Conservation (phyloP, 805 yeast genomes). For the Brettanomyces bruxellensis region DNA sequence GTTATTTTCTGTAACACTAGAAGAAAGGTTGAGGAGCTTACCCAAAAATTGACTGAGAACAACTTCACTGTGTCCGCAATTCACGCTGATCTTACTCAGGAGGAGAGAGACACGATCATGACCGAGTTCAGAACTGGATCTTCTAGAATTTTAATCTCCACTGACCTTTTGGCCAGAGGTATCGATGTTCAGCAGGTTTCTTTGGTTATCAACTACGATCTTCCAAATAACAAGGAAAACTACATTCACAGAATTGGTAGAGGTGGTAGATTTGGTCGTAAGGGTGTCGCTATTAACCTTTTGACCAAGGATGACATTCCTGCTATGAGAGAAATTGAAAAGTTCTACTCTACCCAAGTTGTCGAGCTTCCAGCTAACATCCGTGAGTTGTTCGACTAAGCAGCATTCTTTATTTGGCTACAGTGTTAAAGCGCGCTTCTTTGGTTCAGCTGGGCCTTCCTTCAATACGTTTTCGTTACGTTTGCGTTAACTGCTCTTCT, state of each 20-base stretch:
- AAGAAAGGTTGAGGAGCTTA: conserved; percentile 86
- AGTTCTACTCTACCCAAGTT: conserved; percentile 65
- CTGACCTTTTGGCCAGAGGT: conserved; percentile 98
- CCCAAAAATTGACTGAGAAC: conserved; percentile 66
- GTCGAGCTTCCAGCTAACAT: conserved; percentile 75
- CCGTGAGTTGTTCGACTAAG: conserved; percentile 33
- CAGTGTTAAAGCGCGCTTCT: no score
- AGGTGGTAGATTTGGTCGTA: conserved; percentile 97
- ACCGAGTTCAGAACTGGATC: conserved; percentile 90
- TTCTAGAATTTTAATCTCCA: conserved; percentile 88
- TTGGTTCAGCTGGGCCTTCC: no score
- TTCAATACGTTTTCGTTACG: no score
- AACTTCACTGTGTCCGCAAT: conserved; percentile 91
- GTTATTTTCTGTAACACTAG: conserved; percentile 97
- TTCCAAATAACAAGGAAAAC: conserved; percentile 89
- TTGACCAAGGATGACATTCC: conserved; percentile 72
- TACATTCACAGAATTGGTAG: conserved; percentile 97
- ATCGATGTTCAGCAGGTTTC: conserved; percentile 98
- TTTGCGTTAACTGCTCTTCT: no score
- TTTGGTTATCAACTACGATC: conserved; percentile 88
- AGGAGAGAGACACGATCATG: conserved; percentile 92
- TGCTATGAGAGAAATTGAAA: conserved; percentile 66
- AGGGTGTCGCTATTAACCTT: conserved; percentile 95
- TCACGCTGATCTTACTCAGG: conserved; percentile 96
- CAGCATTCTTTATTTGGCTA: conserved; percentile 16